Base-by-base conservation (phyloP, 2,329 filamentous ascomycete species). In the Calonectria pseudoturangicola region DNA sequence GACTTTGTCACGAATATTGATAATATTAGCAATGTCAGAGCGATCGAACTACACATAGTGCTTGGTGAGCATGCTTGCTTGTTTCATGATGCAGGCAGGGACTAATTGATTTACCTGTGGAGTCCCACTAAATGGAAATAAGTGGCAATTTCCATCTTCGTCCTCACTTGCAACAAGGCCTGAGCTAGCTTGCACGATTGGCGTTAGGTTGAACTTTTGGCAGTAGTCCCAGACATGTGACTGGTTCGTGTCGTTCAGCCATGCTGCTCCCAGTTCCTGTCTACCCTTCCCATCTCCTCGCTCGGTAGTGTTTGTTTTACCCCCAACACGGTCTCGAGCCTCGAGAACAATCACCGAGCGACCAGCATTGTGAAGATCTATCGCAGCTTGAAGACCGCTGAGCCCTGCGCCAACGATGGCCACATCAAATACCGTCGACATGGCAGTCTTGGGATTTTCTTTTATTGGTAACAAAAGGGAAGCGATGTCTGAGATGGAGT, bases 171-270 rank as follows among this genome's bases (percentile, higher is more conserved):
- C 70, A 10, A 72, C 64, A 7, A 58, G 21, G 7, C 65, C 70
- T 2, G 36, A 28, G 5, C 36, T 68, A 15, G 51, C 54, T 25
- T 72, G 70, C 2, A 68, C 39, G 7, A 72, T 66, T 4, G 70
- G 54, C 18, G 47, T 65, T 8, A 72, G 65, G 41, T 58, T 48
- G 30, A 72, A 65, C 30, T 54, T 68, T 36, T 68, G 9, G 13
- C 54, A 60, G 47, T 68, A 72, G 7, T 21, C 47, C 70, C 70
- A 68, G 25, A 72, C 58, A 15, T 64, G 47, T 13, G 66, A 73
- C 50, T 73, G 71, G 25, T 70, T 73, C 25, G 58, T 62, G 43
- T 73, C 51, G 28, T 73, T 70, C 10, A 73, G 43, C 71, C 71
- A 73, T 16, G 66, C 60, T 1, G 71, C 71, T 2, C 71, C 71